These are phyloP conservation scores for Pontederia paniculata DNA, from an alignment of 176 grass and related monocot genomes.

Conservation along the genomic window DNA sequence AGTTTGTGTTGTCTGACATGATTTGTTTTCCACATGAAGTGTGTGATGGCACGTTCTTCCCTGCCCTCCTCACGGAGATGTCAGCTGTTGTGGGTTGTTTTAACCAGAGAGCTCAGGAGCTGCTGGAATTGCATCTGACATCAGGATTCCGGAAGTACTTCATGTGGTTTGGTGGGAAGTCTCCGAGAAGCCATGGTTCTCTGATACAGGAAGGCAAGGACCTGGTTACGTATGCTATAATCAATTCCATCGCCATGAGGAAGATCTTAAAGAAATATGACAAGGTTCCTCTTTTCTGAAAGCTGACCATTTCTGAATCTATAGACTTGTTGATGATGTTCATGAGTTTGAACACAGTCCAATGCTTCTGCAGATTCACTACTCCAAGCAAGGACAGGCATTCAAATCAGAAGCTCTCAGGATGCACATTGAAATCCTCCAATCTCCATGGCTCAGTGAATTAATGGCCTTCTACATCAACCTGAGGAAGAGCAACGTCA, in stretches of 20 bases:
- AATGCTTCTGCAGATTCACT: constrained; percentile 62
- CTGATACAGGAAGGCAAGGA: constrained; percentile 66
- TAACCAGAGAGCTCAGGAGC: constrained; percentile 63
- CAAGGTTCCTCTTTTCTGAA: constrained; percentile 30
- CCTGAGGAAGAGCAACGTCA: constrained; percentile 37
- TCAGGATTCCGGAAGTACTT: constrained; percentile 57
- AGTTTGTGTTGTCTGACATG: too few species aligned
- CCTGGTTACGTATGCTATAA: constrained; percentile 77
- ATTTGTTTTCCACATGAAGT: constrained; percentile 32
- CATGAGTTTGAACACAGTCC: too few species aligned
- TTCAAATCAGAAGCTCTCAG: constrained; percentile 79
- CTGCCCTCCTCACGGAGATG: constrained; percentile 72
- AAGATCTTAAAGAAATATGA: constrained; percentile 96
- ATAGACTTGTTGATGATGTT: background rate
- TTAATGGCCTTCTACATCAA: constrained; percentile 93
- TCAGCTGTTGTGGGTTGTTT: constrained; percentile 68
- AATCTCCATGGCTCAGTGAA: constrained; percentile 79
- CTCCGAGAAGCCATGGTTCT: constrained; percentile 28
- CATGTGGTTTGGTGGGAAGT: constrained; percentile 37
- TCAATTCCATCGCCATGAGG: constrained; percentile 81
- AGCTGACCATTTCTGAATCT: background rate
- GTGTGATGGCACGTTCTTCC: constrained; percentile 82
- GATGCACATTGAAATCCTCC: constrained; percentile 86
- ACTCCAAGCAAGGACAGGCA: constrained; percentile 80
- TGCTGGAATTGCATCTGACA: constrained; percentile 58